Conservation (phyloP, 2,329 filamentous ascomycete species). For the Aspergillus sp. region DNA sequence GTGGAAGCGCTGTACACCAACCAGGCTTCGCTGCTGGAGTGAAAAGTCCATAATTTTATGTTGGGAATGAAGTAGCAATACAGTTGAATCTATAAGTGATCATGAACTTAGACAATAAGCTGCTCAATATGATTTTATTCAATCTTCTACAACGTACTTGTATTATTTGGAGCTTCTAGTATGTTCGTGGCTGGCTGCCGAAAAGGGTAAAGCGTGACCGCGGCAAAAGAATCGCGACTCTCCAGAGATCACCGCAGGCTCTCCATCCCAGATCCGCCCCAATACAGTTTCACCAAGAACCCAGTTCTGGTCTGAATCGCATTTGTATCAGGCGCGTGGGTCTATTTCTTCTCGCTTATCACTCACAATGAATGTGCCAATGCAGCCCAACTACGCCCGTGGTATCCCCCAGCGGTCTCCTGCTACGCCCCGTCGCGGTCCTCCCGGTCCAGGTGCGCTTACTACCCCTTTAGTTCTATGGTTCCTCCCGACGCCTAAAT, state of each 20-base stretch:
- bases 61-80: slow-evolving; percentile 19
- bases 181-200: slow-evolving; percentile 7
- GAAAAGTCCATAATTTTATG: slow-evolving; percentile 8
- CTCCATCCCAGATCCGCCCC: slow-evolving; percentile 1
- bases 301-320: neutral
- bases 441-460: slow-evolving; percentile 32
- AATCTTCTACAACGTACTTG: too few relatives aligned
- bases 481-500: slow-evolving; percentile 5
- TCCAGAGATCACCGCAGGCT: slow-evolving; percentile 10
- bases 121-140: too few relatives aligned
- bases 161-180: neutral
- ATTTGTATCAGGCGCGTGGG: neutral
- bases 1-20: slow-evolving; percentile 97
- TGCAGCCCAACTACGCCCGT: slow-evolving; percentile 38
- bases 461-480: slow-evolving; percentile 4
- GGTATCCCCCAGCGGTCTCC: slow-evolving; percentile 38
- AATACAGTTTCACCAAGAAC: slow-evolving; percentile 1
- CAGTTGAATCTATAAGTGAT: slow-evolving; percentile 10
- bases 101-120: neutral
- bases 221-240: slow-evolving; percentile 32
- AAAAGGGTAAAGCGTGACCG: slow-evolving; percentile 30
- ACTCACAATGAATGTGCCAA: slow-evolving; percentile 31
- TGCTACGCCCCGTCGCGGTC: slow-evolving; percentile 36
- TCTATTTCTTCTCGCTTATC: neutral
- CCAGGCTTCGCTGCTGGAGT: slow-evolving; percentile 93